These are phyloP conservation scores for Ceriops decandra DNA, from an alignment of 345 rosid genomes.

Conservation along the genomic window DNA sequence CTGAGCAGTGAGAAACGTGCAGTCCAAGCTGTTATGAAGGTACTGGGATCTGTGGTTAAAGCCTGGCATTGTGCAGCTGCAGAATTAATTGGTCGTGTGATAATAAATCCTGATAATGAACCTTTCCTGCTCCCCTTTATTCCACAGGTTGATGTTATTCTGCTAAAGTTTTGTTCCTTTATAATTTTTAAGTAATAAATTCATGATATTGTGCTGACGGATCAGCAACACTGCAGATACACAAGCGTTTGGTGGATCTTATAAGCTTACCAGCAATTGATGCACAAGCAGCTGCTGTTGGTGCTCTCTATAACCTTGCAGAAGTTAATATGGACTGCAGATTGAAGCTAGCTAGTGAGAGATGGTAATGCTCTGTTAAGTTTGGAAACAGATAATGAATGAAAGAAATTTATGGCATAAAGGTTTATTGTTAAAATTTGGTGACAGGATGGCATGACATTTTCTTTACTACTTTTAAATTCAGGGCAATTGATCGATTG, in stretches of 20 bases:
- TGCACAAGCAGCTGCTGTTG: conserved; percentile 96
- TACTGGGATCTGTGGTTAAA: conserved; percentile 66
- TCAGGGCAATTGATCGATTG: conserved; percentile 92
- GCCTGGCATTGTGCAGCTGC: conserved; percentile 99
- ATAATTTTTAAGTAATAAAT: not conserved
- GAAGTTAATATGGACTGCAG: conserved; percentile 97
- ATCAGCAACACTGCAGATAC: conserved; percentile 54
- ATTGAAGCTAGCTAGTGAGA: conserved; percentile 90
- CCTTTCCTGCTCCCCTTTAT: conserved; percentile 84
- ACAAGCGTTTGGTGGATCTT: conserved; percentile 81
- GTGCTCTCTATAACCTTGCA: conserved; percentile 91
- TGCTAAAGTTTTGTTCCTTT: not conserved
- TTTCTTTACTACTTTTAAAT: conserved; percentile 7
- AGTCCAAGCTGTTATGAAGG: conserved; percentile 83
- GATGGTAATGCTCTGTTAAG: conserved; percentile 53
- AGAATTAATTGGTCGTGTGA: conserved; percentile 84
- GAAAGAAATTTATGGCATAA: not conserved
- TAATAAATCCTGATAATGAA: conserved; percentile 95
- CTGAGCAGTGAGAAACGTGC: conserved; percentile 79
- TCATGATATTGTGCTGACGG: conserved; percentile 5
- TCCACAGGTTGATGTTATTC: conserved; percentile 55
- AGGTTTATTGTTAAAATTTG: conserved; percentile 1
- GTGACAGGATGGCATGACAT: not conserved
- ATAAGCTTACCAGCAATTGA: conserved; percentile 70
- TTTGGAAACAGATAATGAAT: not conserved